Evolutionary conservation across 306 rosid species (phyloP).

Genomic region (Adenanthera pavonina): DNA sequence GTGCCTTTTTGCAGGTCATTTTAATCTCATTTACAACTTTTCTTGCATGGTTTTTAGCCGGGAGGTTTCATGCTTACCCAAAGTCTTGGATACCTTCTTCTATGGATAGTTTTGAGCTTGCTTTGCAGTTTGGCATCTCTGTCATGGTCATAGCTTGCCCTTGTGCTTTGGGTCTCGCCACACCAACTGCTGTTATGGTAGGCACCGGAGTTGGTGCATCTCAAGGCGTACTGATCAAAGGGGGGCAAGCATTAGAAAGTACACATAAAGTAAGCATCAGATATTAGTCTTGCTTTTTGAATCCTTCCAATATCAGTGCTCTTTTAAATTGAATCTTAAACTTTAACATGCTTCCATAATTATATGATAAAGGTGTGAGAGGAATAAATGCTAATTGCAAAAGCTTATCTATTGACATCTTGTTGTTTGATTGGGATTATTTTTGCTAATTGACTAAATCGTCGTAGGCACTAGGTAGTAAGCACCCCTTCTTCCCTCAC

Average conservation of each 20-base stretch:
- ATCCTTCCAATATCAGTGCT: constrained; percentile 5
- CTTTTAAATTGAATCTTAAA: neutral
- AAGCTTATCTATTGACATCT: neutral
- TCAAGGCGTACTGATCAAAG: constrained; percentile 91
- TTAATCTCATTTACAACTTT: constrained; percentile 69
- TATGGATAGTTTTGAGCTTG: constrained; percentile 86
- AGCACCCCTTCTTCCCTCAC: neutral
- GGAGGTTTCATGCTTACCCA: constrained; percentile 71
- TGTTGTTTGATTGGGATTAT: neutral
- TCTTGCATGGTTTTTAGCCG: constrained; percentile 85
- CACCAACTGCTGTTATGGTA: constrained; percentile 96
- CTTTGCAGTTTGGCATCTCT: constrained; percentile 92
- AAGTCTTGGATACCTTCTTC: constrained; percentile 84
- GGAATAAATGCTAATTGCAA: constrained; percentile 24
- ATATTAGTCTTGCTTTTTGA: constrained; percentile 14
- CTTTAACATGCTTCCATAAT: neutral
- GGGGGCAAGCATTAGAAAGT: constrained; percentile 88
- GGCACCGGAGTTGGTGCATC: constrained; percentile 97
- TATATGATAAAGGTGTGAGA: neutral
- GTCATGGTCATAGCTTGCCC: constrained; percentile 99
- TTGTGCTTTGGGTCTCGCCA: constrained; percentile 93
- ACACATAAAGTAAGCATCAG: constrained; percentile 74
- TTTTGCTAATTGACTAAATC: neutral
- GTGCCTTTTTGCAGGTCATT: constrained; percentile 64
- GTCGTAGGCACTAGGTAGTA: neutral